These are phyloP conservation scores for Backusella westeae DNA, from an alignment of 192 early-diverging fungal genomes.

Conservation along the genomic window DNA sequence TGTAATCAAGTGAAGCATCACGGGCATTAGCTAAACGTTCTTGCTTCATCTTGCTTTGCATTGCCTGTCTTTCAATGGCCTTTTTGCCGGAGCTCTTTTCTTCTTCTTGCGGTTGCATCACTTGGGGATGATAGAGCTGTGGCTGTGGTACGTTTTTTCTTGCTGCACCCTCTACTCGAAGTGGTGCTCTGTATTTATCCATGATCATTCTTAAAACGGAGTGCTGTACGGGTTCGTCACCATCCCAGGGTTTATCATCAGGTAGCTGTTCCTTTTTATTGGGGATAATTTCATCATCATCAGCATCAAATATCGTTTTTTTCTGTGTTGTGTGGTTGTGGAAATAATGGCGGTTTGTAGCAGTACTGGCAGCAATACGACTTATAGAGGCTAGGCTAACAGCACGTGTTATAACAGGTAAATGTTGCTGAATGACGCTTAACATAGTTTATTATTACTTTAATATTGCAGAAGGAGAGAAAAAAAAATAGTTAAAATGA, in stretches of 20 bases:
- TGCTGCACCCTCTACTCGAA: conserved; percentile 27
- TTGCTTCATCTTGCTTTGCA: conserved; percentile 12
- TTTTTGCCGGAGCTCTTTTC: not conserved
- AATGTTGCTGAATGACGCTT: not conserved
- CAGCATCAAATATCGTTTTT: not conserved
- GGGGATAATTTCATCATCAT: not conserved
- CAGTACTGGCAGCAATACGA: not conserved
- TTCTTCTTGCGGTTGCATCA: not conserved
- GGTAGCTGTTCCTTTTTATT: not conserved
- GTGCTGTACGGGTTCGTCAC: conserved; percentile 23
- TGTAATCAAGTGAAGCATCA: conserved; percentile 26
- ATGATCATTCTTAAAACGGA: conserved; percentile 30
- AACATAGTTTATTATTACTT: not conserved
- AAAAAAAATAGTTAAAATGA: not conserved
- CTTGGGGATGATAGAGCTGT: not conserved
- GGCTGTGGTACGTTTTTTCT: conserved; percentile 6
- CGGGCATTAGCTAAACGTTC: conserved; percentile 16
- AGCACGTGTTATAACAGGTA: not conserved
- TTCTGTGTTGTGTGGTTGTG: not conserved
- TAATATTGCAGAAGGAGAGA: not conserved
- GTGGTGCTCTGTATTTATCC: conserved; percentile 32
- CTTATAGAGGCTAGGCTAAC: not conserved
- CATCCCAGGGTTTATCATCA: conserved; percentile 26
- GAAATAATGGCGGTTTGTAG: not conserved
- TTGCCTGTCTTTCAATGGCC: conserved; percentile 11